phyloP scores from a whole-genome alignment of 331 rosid genomes.

The Ulmus americana region DNA sequence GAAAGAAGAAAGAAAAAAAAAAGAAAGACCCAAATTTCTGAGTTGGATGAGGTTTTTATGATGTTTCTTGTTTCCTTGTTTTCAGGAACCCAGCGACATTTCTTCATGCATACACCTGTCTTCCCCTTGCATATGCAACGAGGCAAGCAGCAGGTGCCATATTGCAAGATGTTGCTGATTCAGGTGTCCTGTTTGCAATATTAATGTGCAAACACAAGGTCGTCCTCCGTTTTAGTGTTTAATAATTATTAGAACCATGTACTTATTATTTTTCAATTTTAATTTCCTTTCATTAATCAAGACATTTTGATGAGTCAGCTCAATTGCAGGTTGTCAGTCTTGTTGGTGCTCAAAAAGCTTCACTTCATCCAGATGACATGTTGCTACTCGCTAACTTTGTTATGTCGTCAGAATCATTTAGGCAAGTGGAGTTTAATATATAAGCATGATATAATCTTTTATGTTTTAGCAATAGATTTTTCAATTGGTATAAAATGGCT shows the following conservation, averaged over 20 bases:
- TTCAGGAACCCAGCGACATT: conserved; percentile 91
- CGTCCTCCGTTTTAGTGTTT: conserved; percentile 6
- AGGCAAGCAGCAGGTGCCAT: conserved; percentile 92
- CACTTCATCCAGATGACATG: conserved; percentile 97
- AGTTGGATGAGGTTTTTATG: not conserved
- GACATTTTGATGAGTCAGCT: conserved; percentile 29
- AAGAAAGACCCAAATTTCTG: too few relatives aligned
- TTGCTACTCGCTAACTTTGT: conserved; percentile 74
- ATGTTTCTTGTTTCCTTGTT: conserved; percentile 23
- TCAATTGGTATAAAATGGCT: not conserved
- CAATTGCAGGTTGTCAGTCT: conserved; percentile 80
- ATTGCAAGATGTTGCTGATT: conserved; percentile 87
- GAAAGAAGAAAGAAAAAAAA: too few relatives aligned
- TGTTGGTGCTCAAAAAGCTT: conserved; percentile 91
- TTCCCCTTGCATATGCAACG: conserved; percentile 82
- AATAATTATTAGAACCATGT: not conserved
- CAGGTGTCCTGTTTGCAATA: conserved; percentile 85
- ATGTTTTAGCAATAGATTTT: not conserved
- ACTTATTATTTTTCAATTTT: not conserved
- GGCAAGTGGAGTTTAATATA: conserved; percentile 43
- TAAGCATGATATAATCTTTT: not conserved
- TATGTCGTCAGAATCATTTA: conserved; percentile 86
- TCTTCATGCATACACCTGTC: conserved; percentile 94
- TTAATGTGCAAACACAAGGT: conserved; percentile 96
- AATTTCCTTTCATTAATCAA: not conserved